Evolutionary conservation across 2,329 filamentous ascomycete species (phyloP).

Genomic region (Dothistroma septosporum): DNA sequence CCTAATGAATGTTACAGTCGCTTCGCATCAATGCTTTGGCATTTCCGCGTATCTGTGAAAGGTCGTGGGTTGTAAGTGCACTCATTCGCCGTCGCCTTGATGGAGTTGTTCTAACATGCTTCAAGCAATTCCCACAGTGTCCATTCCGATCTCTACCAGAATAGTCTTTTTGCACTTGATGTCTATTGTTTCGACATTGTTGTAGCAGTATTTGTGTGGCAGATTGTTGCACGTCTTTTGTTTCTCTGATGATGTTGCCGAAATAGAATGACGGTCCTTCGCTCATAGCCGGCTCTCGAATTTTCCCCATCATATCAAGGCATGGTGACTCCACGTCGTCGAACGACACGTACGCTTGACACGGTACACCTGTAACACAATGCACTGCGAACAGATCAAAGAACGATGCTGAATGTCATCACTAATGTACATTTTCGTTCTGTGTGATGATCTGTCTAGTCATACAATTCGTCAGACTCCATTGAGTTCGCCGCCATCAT

Average conservation of each 20-base stretch:
- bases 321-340: too few species aligned
- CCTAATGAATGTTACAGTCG: neutral
- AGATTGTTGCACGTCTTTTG: too few species aligned
- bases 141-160: too few species aligned
- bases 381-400: neutral
- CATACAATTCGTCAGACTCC: neutral
- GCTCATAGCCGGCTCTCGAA: too few species aligned
- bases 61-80: too few species aligned
- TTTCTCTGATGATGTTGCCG: too few species aligned
- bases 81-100: too few species aligned
- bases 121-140: neutral
- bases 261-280: too few species aligned
- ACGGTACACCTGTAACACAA: neutral
- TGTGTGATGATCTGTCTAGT: neutral
- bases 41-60: neutral
- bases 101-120: neutral
- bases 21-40: neutral
- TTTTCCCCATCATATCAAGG: too few species aligned
- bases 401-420: neutral
- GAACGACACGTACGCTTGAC: too few species aligned
- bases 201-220: too few species aligned
- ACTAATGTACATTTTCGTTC: neutral
- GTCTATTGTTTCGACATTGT: too few species aligned
- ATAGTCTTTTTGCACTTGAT: neutral
- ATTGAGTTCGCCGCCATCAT: neutral